A percentile compares a stretch with the other conserved stretches of the same genome.
These are phyloP conservation scores for Neurospora terricola DNA, from an alignment of 495 filamentous ascomycete genomes.

Conservation along the genomic window DNA sequence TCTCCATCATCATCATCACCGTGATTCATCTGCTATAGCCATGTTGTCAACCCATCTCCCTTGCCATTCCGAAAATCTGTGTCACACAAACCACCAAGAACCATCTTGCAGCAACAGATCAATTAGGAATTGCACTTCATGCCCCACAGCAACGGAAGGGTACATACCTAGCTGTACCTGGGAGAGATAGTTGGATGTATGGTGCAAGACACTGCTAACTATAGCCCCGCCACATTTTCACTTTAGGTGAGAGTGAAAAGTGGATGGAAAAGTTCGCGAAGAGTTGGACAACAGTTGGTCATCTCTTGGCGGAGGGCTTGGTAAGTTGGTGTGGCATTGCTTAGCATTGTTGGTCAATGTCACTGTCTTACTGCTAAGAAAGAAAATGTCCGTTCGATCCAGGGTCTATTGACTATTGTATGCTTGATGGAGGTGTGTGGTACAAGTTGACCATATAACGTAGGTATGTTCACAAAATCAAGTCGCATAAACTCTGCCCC, in stretches of 20 bases:
- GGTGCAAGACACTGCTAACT: neutral
- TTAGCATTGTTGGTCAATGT: neutral
- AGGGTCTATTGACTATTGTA: neutral
- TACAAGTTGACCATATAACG: too few relatives aligned
- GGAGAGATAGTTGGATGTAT: neutral
- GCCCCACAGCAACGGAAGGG: neutral
- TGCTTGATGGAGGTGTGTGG: too few relatives aligned
- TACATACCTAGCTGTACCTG: neutral
- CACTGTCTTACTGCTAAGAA: neutral
- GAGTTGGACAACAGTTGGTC: constrained; percentile 1
- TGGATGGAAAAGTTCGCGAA: constrained; percentile 13
- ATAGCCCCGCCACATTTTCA: neutral
- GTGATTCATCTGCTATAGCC: neutral
- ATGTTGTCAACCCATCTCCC: neutral
- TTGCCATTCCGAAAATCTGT: neutral
- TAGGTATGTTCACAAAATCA: neutral
- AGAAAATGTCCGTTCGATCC: neutral
- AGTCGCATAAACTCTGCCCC: neutral
- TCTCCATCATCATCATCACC: neutral
- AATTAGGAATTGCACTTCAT: neutral
- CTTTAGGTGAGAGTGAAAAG: neutral
- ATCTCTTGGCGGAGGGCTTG: neutral
- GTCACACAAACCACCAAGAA: neutral
- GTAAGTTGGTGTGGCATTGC: neutral
- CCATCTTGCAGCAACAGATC: neutral